Conservation (phyloP, 768 basidiomycete species). For the Megacollybia marginata region DNA sequence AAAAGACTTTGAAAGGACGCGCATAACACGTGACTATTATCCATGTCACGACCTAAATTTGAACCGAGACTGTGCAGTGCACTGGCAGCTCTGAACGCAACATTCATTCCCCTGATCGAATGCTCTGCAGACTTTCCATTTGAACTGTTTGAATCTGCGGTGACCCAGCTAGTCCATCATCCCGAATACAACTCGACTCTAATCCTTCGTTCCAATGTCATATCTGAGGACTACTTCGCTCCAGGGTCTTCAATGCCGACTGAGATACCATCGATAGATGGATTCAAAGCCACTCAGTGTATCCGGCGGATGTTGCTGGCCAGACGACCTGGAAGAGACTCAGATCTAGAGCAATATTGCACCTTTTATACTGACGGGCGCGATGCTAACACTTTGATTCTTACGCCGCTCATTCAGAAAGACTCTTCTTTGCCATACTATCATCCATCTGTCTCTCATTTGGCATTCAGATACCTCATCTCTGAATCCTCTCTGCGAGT, state of each 20-base stretch:
- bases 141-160: slow-evolving; percentile 61
- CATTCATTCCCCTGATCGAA: slow-evolving; percentile 28
- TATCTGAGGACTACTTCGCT: slow-evolving; percentile 31
- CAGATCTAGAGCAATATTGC: slow-evolving; percentile 67
- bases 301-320: slow-evolving; percentile 70
- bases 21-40: background rate
- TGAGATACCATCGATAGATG: slow-evolving; percentile 29
- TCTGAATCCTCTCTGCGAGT: slow-evolving; percentile 38
- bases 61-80: background rate
- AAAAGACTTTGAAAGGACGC: too few relatives aligned
- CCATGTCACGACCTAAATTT: slow-evolving; percentile 4
- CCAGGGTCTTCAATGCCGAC: slow-evolving; percentile 16
- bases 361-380: slow-evolving; percentile 47
- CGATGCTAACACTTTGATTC: slow-evolving; percentile 32
- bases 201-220: slow-evolving; percentile 76
- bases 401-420: slow-evolving; percentile 48
- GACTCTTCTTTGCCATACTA: slow-evolving; percentile 72
- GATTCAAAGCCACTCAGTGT: slow-evolving; percentile 32
- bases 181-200: slow-evolving; percentile 92
- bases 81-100: background rate
- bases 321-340: slow-evolving; percentile 71
- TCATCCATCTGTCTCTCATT: slow-evolving; percentile 73
- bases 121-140: slow-evolving; percentile 36
- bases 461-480: slow-evolving; percentile 73
- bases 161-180: slow-evolving; percentile 72